phyloP scores from a whole-genome alignment of 1,284 basidiomycete genomes.

The Fomitopsis schrenkii region DNA sequence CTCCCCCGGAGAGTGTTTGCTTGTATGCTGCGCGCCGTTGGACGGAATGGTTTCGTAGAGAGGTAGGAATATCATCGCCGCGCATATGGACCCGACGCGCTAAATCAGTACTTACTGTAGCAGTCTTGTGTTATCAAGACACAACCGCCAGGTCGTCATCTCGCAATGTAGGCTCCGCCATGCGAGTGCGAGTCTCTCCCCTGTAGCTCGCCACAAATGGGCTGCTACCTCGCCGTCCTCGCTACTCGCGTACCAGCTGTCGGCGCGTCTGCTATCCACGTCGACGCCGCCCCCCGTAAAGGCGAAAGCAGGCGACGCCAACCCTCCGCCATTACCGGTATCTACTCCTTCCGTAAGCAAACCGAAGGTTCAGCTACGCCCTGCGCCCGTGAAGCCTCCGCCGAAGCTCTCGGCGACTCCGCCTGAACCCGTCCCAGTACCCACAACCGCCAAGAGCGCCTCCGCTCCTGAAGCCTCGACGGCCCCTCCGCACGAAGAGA shows the following conservation, averaged over 20 bases:
- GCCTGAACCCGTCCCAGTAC: slow-evolving; percentile 13
- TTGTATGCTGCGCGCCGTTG: slow-evolving; percentile 30
- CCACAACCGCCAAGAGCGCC: slow-evolving; percentile 10
- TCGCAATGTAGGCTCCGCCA: slow-evolving; percentile 11
- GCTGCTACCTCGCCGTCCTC: background rate
- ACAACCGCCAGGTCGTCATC: slow-evolving; percentile 7
- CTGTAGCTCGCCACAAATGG: background rate
- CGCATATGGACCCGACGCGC: background rate
- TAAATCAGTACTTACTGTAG: background rate
- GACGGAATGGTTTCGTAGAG: slow-evolving; percentile 29
- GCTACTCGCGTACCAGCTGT: slow-evolving; percentile 3
- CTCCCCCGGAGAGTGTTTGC: background rate
- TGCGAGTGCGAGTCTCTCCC: slow-evolving; percentile 3
- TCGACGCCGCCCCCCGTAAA: slow-evolving; percentile 23
- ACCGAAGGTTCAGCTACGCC: slow-evolving; percentile 58
- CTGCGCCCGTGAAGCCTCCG: slow-evolving; percentile 56
- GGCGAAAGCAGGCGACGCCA: slow-evolving; percentile 18
- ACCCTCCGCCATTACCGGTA: slow-evolving; percentile 16
- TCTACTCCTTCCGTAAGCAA: slow-evolving; percentile 33
- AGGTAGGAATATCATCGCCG: slow-evolving; percentile 17
- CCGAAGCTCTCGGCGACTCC: slow-evolving; percentile 18
- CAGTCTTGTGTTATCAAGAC: slow-evolving; percentile 17
- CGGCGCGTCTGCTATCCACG: slow-evolving; percentile 16
- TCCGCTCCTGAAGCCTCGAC: slow-evolving; percentile 1
- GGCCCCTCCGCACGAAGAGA: slow-evolving; percentile 2